Base-by-base conservation (phyloP, 768 basidiomycete genomes). In the Calocybe indica region DNA sequence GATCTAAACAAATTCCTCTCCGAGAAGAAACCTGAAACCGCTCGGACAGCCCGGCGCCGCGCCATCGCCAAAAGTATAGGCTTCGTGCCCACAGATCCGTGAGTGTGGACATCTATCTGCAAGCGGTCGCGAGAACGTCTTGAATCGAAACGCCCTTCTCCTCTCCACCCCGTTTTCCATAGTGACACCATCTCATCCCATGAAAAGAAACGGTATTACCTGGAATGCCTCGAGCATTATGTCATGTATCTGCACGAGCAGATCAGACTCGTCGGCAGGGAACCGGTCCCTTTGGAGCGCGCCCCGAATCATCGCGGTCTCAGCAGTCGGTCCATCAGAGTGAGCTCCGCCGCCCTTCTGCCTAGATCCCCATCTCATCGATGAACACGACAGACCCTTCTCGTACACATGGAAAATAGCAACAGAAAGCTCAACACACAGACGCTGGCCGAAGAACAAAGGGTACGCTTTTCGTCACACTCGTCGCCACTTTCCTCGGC, bases 161-260 rank as follows among this genome's bases (percentile, higher is more conserved):
- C 40, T 40, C 40, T 40, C 40, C 40, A 9, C 14, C 40, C 14
- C 40, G 40, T 40, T 29, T 40, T 11, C 40, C 15, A 10, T 40
- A 84, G 83, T 1, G 85, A 87, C 43, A 72, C 73, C n/a, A 86
- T 88, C 47, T 82, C 85, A 2, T 85, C 84, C 5, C 85, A 88
- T 55, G 85, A 88, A 56, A 87, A 87, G 57, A 87, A 87, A 55
- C 67, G 85, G 2, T 74, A 82, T 55, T 87, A 88, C 56, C 72
- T 88, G 15, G 83, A 85, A 54, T 84, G 82, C 53, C 63, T 88
- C 6, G 85, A 88, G 53, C 76, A 83, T 49, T 88, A 87, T 59
- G 76, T 86, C 10, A 58, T 73, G 29, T 85, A 79, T 55, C 67
- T 87, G 8, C 83, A 85, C 52, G 71, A 84, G 29, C 81, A 83